phyloP scores from a whole-genome alignment of 1,139 yeast genomes.

The Pichia sp. region DNA sequence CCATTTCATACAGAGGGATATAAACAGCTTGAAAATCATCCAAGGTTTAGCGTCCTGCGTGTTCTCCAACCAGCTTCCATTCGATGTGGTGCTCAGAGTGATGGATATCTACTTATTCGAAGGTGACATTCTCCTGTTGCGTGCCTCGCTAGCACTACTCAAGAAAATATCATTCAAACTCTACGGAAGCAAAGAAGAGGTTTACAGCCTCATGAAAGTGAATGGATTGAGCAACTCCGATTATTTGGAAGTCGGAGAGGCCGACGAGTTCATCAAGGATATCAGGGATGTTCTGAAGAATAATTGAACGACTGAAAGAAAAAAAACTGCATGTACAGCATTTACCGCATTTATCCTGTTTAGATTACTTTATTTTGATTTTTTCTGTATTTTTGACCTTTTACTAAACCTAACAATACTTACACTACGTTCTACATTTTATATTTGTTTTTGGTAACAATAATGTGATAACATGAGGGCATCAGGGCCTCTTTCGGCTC shows the following conservation, averaged over 20 bases:
- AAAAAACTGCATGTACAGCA: background rate
- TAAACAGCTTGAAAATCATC: constrained; percentile 21
- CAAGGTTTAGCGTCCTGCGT: constrained; percentile 23
- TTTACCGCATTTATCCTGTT: constrained; percentile 1
- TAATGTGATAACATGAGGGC: too few species aligned
- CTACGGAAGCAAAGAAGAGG: constrained; percentile 48
- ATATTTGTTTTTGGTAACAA: too few species aligned
- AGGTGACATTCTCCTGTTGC: constrained; percentile 48
- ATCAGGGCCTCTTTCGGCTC: background rate
- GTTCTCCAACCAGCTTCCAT: constrained; percentile 27
- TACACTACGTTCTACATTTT: too few species aligned
- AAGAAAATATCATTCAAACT: constrained; percentile 48
- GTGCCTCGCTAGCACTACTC: constrained; percentile 48
- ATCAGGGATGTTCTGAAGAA: constrained; percentile 32
- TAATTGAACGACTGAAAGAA: constrained; percentile 2
- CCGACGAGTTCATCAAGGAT: constrained; percentile 40
- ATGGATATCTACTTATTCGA: constrained; percentile 62
- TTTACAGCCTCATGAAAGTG: constrained; percentile 33
- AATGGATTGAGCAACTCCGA: constrained; percentile 22
- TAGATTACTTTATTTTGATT: background rate
- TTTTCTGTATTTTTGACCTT: background rate
- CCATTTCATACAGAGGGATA: constrained; percentile 43
- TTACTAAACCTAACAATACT: background rate
- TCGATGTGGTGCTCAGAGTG: constrained; percentile 34
- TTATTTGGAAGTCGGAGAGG: constrained; percentile 37